Evolutionary conservation across 2,329 filamentous ascomycete species (phyloP).

Genomic region (Colletotrichum abscissum): DNA sequence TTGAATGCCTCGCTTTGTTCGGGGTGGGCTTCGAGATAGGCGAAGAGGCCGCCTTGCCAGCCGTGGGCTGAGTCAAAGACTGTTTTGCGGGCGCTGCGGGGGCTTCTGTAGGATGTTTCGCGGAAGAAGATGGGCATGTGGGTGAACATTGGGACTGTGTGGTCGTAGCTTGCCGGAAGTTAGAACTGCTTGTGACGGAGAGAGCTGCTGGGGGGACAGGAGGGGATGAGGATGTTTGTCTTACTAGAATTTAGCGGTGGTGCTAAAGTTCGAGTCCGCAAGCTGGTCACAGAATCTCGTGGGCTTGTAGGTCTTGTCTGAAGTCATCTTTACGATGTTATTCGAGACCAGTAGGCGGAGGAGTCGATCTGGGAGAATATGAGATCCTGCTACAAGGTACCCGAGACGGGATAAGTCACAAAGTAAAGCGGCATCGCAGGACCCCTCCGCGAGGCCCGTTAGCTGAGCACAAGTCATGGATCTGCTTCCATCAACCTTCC

Average conservation of each 20-base stretch:
- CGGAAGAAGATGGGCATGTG: conserved; percentile 9
- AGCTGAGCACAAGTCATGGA: conserved; percentile 1
- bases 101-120: not conserved
- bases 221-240: not conserved
- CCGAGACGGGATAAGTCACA: not conserved
- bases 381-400: not conserved
- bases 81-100: not conserved
- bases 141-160: not conserved
- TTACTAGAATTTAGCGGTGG: not conserved
- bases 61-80: not conserved
- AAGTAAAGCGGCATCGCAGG: conserved; percentile 4
- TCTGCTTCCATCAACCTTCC: not conserved
- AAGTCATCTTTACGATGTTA: not conserved
- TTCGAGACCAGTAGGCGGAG: conserved; percentile 11
- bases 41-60: not conserved
- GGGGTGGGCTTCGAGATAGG: not conserved
- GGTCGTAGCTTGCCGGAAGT: not conserved
- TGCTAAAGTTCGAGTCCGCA: not conserved
- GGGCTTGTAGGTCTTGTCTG: not conserved
- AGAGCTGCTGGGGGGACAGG: too few species aligned
- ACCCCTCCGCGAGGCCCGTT: not conserved
- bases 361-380: not conserved
- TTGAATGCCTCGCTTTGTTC: not conserved
- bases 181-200: too few species aligned
- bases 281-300: not conserved